phyloP scores from a whole-genome alignment of 2,329 filamentous ascomycete genomes.

The Mycosphaerella arachidis region DNA sequence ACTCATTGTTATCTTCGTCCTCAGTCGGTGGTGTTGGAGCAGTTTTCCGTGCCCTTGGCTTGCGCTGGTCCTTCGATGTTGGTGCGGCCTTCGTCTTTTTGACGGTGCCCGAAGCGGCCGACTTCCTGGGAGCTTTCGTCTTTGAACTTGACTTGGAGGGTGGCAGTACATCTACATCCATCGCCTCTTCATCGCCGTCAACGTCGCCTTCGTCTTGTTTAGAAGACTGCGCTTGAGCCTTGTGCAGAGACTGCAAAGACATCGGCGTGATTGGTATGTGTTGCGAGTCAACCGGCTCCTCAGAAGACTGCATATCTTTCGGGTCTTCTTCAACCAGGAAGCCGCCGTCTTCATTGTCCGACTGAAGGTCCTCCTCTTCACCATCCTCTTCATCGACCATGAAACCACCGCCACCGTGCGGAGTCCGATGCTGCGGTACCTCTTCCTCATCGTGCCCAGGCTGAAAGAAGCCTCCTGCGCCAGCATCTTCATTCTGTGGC shows the following conservation, averaged over 20 bases:
- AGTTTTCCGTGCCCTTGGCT: conserved; percentile 6
- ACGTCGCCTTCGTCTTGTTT: conserved; percentile 21
- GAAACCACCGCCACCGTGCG: conserved; percentile 24
- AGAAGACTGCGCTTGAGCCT: conserved; percentile 19
- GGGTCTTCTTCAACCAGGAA: conserved; percentile 38
- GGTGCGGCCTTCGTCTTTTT: conserved; percentile 1
- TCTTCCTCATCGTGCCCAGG: conserved; percentile 35
- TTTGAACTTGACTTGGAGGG: background rate
- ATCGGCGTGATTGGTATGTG: conserved; percentile 22
- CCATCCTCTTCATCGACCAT: conserved; percentile 26
- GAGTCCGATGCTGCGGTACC: conserved; percentile 28
- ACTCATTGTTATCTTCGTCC: conserved; percentile 1
- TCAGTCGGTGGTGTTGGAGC: conserved; percentile 3
- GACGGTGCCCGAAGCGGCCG: background rate
- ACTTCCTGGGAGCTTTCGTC: background rate
- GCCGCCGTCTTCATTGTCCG: conserved; percentile 36
- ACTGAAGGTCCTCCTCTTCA: conserved; percentile 20
- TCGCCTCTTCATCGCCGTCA: conserved; percentile 7
- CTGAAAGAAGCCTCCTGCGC: conserved; percentile 42
- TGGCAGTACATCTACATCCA: background rate
- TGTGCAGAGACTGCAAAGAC: conserved; percentile 26
- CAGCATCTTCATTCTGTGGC: conserved; percentile 18
- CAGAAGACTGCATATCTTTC: conserved; percentile 9
- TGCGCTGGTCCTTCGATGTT: conserved; percentile 3
- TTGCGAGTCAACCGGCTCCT: conserved; percentile 1